These are phyloP conservation scores for Fusarium odoratissimum DNA, from an alignment of 2,329 filamentous ascomycete genomes.

Conservation along the genomic window DNA sequence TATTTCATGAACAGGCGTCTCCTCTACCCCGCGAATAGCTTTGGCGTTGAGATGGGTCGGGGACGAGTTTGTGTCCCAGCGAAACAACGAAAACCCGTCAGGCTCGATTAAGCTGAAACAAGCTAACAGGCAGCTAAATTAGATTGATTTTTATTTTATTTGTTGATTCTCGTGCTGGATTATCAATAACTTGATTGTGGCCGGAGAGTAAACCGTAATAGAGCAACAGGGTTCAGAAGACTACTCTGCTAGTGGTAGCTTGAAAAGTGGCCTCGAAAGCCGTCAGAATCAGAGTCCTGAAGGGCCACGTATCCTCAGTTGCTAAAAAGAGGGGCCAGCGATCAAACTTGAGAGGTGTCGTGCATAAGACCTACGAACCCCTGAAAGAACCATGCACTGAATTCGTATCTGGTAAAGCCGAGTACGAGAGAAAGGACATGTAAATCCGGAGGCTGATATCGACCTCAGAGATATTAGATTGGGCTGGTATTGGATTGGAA, in stretches of 20 bases:
- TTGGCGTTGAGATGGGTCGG: neutral
- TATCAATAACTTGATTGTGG: neutral
- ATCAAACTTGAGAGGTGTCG: conserved; percentile 18
- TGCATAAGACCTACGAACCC: conserved; percentile 19
- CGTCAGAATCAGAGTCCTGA: neutral
- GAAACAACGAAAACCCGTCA: neutral
- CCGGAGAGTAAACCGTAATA: neutral
- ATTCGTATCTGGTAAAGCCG: conserved; percentile 15
- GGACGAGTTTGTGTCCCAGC: neutral
- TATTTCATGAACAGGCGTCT: neutral
- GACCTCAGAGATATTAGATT: neutral
- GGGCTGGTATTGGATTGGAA: neutral
- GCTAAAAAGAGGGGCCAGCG: conserved; percentile 12
- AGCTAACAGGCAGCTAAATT: neutral
- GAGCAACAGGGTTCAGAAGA: conserved; percentile 7
- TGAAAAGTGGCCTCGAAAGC: conserved; percentile 11
- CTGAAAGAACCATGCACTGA: neutral
- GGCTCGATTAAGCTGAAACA: neutral
- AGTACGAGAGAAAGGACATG: conserved; percentile 17
- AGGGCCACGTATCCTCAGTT: conserved; percentile 35
- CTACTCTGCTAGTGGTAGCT: conserved; percentile 14
- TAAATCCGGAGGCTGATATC: neutral
- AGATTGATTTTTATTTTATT: neutral
- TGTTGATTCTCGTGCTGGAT: neutral
- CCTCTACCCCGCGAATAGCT: neutral